Percentiles rank a stretch among this genome's conserved stretches.
Conservation (phyloP, 306 rosid genomes). For the Castanospermum australe region DNA sequence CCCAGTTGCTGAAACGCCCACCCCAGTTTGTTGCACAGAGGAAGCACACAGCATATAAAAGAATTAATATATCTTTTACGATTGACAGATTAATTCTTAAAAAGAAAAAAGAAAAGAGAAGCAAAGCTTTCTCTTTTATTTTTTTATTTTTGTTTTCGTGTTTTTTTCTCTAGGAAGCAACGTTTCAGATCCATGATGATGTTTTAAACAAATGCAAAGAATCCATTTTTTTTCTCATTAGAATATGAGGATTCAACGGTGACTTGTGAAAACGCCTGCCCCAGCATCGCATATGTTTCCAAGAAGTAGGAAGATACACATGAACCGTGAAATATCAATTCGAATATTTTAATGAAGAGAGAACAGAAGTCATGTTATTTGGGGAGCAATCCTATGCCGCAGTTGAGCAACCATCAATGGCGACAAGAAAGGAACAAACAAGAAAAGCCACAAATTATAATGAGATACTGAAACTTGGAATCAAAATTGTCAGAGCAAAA, state of each 20-base stretch:
- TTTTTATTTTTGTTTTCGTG: not conserved
- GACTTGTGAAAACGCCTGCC: constrained; percentile 29
- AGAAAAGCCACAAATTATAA: constrained; percentile 28
- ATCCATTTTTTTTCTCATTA: not conserved
- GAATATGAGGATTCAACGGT: constrained; percentile 23
- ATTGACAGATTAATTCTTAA: constrained; percentile 3
- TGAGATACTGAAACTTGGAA: not conserved
- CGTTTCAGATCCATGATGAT: constrained; percentile 43
- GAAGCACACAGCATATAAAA: constrained; percentile 9
- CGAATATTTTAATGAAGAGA: not conserved
- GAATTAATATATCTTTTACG: not conserved
- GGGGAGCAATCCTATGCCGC: constrained; percentile 24
- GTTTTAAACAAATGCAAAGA: constrained; percentile 27
- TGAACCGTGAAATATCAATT: constrained; percentile 16
- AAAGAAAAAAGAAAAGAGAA: not conserved
- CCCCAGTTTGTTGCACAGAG: not conserved
- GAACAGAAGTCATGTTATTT: not conserved
- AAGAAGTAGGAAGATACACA: constrained; percentile 24
- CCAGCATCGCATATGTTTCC: not conserved
- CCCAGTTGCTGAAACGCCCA: constrained; percentile 18
- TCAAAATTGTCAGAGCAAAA: not conserved
- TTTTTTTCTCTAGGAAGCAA: constrained; percentile 5
- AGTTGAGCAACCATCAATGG: constrained; percentile 50
- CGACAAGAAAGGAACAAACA: constrained; percentile 32
- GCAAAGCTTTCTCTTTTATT: not conserved